Percentiles rank a stretch among this genome's conserved stretches.
These are phyloP conservation scores for Botrytis cinerea DNA, from an alignment of 2,329 filamentous ascomycete species.

Conservation along the genomic window DNA sequence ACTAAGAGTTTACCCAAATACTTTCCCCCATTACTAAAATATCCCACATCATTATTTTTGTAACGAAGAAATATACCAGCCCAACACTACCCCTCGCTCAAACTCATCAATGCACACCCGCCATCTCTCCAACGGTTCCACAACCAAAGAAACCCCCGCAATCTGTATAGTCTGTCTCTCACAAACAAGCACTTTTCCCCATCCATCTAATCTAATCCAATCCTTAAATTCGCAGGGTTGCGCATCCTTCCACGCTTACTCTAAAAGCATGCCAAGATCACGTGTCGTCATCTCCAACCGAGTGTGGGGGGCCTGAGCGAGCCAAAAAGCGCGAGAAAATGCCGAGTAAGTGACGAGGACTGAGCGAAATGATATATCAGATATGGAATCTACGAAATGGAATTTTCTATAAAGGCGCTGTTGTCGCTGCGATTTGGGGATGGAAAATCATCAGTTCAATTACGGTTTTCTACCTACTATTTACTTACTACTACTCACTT, in stretches of 20 bases:
- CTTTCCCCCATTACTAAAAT: background rate
- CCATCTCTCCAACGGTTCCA: background rate
- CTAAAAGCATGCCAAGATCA: background rate
- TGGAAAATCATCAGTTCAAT: background rate
- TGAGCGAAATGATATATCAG: background rate
- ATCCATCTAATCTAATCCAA: background rate
- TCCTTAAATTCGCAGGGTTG: background rate
- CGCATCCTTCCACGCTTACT: background rate
- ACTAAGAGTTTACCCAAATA: background rate
- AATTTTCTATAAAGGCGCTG: background rate
- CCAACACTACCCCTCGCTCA: background rate
- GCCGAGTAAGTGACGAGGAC: background rate
- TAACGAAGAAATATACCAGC: background rate
- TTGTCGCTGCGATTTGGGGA: background rate
- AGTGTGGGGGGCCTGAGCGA: background rate
- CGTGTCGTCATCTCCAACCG: background rate
- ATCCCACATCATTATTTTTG: background rate
- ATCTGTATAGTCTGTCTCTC: background rate
- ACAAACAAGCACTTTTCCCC: background rate
- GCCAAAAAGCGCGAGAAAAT: constrained; percentile 14
- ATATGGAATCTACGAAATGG: background rate
- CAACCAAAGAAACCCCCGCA: background rate
- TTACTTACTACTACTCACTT: background rate
- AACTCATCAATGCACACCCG: background rate
- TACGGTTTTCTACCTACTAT: background rate